Evolutionary conservation across 306 rosid genomes (phyloP).

Genomic region (Vicia faba): DNA sequence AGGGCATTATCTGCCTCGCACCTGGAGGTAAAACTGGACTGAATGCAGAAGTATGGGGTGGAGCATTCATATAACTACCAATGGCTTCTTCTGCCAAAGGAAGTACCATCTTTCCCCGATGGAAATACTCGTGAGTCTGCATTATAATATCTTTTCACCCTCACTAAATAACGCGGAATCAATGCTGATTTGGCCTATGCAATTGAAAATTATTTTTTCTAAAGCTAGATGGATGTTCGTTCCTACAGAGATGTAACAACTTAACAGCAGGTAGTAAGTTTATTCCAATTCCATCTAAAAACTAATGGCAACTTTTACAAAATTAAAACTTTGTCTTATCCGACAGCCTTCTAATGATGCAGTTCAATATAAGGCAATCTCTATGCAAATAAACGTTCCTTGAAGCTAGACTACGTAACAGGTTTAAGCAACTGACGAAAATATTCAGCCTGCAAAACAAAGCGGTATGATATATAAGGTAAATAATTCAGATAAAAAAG

Average conservation of each 20-base stretch:
- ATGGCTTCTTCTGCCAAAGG: conserved; percentile 59
- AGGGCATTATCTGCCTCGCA: conserved; percentile 57
- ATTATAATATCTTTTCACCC: conserved; percentile 46
- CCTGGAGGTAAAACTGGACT: conserved; percentile 60
- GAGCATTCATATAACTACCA: conserved; percentile 56
- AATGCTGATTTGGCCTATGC: conserved; percentile 41
- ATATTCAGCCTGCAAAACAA: conserved; percentile 79
- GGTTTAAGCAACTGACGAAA: conserved; percentile 98
- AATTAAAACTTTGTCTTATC: conserved; percentile 49
- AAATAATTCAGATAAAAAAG: conserved; percentile 6
- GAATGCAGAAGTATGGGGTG: conserved; percentile 58
- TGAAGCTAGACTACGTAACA: conserved; percentile 80
- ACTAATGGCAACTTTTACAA: conserved; percentile 48
- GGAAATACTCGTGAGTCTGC: conserved; percentile 70
- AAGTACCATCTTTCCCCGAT: conserved; percentile 51
- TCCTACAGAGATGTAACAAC: conserved; percentile 49
- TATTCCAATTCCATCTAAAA: conserved; percentile 54
- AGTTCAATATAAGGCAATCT: conserved; percentile 52
- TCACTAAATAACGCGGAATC: conserved; percentile 39
- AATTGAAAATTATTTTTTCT: conserved; percentile 48
- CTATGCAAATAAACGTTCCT: conserved; percentile 50
- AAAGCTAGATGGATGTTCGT: conserved; percentile 46
- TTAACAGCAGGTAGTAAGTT: conserved; percentile 44
- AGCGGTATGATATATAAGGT: conserved; percentile 12
- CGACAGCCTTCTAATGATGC: conserved; percentile 51